Conservation (phyloP, 208 protist genomes). For the Wallacemonas sp. region DNA sequence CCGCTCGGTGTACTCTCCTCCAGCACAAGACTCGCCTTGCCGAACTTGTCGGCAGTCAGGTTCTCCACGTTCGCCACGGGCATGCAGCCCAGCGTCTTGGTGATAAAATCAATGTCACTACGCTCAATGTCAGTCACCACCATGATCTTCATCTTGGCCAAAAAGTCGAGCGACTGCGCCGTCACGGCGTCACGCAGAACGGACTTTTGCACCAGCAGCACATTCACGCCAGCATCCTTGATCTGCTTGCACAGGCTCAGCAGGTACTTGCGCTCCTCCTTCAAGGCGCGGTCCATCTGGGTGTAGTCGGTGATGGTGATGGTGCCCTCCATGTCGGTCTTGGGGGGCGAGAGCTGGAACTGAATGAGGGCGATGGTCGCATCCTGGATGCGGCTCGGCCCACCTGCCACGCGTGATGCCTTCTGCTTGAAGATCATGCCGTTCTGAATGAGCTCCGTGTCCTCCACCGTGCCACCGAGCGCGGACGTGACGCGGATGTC, state of each 20-base stretch:
- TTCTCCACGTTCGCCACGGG: slow-evolving; percentile 97
- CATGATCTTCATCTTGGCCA: slow-evolving; percentile 99
- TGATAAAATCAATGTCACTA: slow-evolving; percentile 99
- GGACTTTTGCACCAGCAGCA: slow-evolving; percentile 99
- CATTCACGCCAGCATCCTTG: slow-evolving; percentile 97
- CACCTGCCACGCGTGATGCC: slow-evolving; percentile 87
- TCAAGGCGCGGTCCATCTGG: slow-evolving; percentile 98
- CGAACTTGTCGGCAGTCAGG: slow-evolving; percentile 97
- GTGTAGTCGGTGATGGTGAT: slow-evolving; percentile 97
- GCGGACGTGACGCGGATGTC: slow-evolving; percentile 95
- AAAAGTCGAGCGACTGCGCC: slow-evolving; percentile 97
- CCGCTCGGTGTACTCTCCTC: slow-evolving; percentile 89
- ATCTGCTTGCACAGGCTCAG: slow-evolving; percentile 98
- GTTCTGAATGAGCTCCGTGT: slow-evolving; percentile 95
- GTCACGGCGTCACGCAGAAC: slow-evolving; percentile 98
- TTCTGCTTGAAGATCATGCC: slow-evolving; percentile 96
- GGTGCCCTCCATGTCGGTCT: slow-evolving; percentile 97
- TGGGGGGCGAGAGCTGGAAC: slow-evolving; percentile 99
- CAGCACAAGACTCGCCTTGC: slow-evolving; percentile 93
- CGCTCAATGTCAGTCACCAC: slow-evolving; percentile 99
- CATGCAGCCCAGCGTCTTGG: slow-evolving; percentile 96
- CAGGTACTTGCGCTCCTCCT: slow-evolving; percentile 98
- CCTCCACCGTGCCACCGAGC: slow-evolving; percentile 97
- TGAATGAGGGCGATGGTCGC: slow-evolving; percentile 99
- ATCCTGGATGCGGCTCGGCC: slow-evolving; percentile 92